Base-by-base conservation (phyloP, 805 yeast genomes). In the Soucietia sequanensis region DNA sequence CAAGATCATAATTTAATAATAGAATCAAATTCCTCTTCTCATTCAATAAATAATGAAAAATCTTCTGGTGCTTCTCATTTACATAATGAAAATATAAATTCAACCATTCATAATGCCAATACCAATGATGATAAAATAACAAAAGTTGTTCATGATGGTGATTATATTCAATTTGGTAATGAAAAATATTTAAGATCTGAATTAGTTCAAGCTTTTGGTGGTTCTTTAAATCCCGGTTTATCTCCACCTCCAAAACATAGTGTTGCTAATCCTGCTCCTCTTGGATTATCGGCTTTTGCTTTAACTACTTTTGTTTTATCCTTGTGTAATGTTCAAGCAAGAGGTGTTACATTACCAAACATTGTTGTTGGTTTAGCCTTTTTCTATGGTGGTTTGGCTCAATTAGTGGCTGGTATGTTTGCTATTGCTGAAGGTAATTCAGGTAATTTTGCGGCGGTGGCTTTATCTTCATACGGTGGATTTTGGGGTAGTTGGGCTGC, bases 401-500 rank as follows among this genome's bases (percentile, higher is more conserved):
- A 82, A 59, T 62, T 80, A 37, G 62, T 81, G 40, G 86, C 90
- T 5, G 90, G 89, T 37, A 70, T 83, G 70, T 77, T 84, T 75
- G 87, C 84, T 58, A 71, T 82, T 60, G 78, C 81, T n/a, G 68
- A 77, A 26, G 89, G 84, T 48, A 82, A 81, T 60, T 81, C 88
- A 15, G 27, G 27, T 9, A 25, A 25, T 14, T 83, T 81, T 62
- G 87, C 87, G 60, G 85, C 81, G 46, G 72, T 83, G 39, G 80
- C 80, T 1, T 63, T 76, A 36, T 58, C 72, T 5, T 73, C 79
- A 4, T 76, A 69, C 38, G 91, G 86, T 39, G 90, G 87, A 3
- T 83, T 83, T 56, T 83, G 91, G 91, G 75, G 80, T 66, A 67
- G 81, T 18, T 83, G 78, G 68, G 89, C 81, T 40, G 84, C 84